These are phyloP conservation scores for Lachancea mirantina DNA, from an alignment of 805 yeast genomes.

Conservation along the genomic window DNA sequence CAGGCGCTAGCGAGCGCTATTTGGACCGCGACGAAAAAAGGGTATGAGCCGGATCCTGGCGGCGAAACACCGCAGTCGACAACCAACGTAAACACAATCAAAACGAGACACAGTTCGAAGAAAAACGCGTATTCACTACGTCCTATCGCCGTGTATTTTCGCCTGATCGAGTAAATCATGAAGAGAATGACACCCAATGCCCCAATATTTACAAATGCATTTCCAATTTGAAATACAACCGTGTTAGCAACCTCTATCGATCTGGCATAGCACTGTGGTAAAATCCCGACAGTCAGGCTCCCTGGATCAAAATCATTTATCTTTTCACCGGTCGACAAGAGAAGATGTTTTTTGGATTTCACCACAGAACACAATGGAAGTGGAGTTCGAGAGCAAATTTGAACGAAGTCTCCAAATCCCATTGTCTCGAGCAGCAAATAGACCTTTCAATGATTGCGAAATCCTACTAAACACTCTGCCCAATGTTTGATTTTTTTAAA, in stretches of 20 bases:
- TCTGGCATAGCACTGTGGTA: slow-evolving; percentile 78
- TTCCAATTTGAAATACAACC: slow-evolving; percentile 80
- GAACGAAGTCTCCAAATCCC: slow-evolving; percentile 27
- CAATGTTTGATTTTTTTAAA: too few species aligned
- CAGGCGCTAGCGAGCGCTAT: slow-evolving; percentile 65
- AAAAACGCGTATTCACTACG: slow-evolving; percentile 76
- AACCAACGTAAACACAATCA: slow-evolving; percentile 59
- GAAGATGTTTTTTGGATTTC: slow-evolving; percentile 38
- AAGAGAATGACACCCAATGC: slow-evolving; percentile 57
- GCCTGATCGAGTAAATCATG: slow-evolving; percentile 68
- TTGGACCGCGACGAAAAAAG: slow-evolving; percentile 79
- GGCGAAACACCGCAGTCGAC: slow-evolving; percentile 93
- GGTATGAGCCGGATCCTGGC: slow-evolving; percentile 66
- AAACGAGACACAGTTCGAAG: slow-evolving; percentile 51
- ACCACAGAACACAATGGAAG: slow-evolving; percentile 77
- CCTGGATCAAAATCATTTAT: slow-evolving; percentile 17
- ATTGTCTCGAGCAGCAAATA: slow-evolving; percentile 8
- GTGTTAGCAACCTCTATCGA: slow-evolving; percentile 87
- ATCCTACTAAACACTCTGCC: too few species aligned
- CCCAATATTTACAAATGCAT: slow-evolving; percentile 77
- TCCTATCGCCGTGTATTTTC: slow-evolving; percentile 92
- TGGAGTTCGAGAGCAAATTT: slow-evolving; percentile 59
- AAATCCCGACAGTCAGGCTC: slow-evolving; percentile 48
- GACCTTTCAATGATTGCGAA: neutral
- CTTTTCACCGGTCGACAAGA: slow-evolving; percentile 16